phyloP scores from a whole-genome alignment of 2,329 filamentous ascomycete genomes.

The Fusarium globosum region DNA sequence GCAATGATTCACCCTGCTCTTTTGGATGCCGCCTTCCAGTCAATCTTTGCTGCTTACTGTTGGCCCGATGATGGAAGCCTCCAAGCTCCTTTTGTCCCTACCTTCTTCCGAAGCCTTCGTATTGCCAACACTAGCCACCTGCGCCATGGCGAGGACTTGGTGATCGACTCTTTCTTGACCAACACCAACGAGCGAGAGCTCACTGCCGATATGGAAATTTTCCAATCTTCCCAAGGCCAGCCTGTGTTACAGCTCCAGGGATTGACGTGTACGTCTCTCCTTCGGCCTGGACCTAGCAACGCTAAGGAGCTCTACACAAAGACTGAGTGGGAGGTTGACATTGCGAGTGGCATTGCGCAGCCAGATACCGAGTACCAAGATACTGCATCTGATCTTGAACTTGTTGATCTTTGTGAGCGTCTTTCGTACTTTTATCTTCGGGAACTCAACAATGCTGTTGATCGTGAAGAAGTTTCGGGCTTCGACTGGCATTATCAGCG shows the following conservation, averaged over 20 bases:
- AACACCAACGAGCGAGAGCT: constrained; percentile 1
- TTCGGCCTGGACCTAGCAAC: neutral
- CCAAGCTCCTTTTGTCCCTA: constrained; percentile 45
- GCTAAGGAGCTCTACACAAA: constrained; percentile 1
- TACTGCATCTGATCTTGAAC: neutral
- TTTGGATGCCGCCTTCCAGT: constrained; percentile 52
- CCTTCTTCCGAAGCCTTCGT: constrained; percentile 2
- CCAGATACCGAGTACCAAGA: neutral
- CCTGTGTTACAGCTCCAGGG: constrained; percentile 1
- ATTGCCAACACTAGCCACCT: constrained; percentile 1
- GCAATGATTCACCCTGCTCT: constrained; percentile 48
- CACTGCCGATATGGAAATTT: constrained; percentile 2
- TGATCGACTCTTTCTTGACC: constrained; percentile 2
- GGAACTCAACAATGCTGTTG: neutral
- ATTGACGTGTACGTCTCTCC: constrained; percentile 4
- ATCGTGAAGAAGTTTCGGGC: neutral
- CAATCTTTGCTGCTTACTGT: constrained; percentile 47
- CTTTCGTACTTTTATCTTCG: constrained; percentile 6
- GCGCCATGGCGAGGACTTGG: neutral
- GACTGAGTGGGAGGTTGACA: constrained; percentile 5
- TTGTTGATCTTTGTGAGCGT: neutral
- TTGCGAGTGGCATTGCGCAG: neutral
- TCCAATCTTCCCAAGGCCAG: neutral
- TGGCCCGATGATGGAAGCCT: constrained; percentile 50
- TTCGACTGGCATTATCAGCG: constrained; percentile 2